Percentiles rank a stretch among this genome's conserved stretches.
phyloP scores from a whole-genome alignment of 2,329 filamentous ascomycete species.

The Sarocladium strictum region DNA sequence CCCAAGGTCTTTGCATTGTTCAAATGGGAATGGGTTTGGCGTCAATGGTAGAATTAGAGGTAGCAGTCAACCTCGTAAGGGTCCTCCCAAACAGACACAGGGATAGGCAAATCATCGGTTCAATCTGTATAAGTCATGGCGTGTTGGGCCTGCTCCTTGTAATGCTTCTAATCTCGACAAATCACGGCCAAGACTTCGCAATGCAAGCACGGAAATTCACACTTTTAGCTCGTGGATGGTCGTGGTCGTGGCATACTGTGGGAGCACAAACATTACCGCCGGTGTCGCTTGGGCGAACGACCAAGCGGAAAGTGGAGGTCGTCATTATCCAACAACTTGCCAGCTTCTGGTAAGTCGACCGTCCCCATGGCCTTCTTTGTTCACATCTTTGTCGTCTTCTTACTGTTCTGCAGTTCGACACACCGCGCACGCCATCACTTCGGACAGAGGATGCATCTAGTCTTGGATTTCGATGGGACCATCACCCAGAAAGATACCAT shows the following conservation, averaged over 20 bases:
- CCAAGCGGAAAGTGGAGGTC: neutral
- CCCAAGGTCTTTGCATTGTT: neutral
- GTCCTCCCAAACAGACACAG: neutral
- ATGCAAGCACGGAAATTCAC: neutral
- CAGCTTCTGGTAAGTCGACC: neutral
- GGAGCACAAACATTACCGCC: neutral
- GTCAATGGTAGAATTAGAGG: neutral
- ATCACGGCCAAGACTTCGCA: too few species aligned
- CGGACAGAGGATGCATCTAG: conserved; percentile 31
- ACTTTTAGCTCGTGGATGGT: neutral
- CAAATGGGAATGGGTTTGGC: neutral
- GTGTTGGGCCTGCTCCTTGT: neutral
- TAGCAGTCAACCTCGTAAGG: neutral
- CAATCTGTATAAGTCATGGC: neutral
- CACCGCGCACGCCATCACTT: neutral
- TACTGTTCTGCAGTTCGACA: neutral
- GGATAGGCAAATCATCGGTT: conserved; percentile 8
- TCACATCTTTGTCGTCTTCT: conserved; percentile 7
- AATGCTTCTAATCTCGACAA: too few species aligned
- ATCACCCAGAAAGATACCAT: conserved; percentile 52
- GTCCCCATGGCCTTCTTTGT: neutral
- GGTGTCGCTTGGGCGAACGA: too few species aligned
- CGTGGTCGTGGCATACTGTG: too few species aligned
- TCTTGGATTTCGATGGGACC: conserved; percentile 56
- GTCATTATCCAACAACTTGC: neutral